Conservation (phyloP, 2,329 filamentous ascomycete genomes). For the Fusarium equiseti region DNA sequence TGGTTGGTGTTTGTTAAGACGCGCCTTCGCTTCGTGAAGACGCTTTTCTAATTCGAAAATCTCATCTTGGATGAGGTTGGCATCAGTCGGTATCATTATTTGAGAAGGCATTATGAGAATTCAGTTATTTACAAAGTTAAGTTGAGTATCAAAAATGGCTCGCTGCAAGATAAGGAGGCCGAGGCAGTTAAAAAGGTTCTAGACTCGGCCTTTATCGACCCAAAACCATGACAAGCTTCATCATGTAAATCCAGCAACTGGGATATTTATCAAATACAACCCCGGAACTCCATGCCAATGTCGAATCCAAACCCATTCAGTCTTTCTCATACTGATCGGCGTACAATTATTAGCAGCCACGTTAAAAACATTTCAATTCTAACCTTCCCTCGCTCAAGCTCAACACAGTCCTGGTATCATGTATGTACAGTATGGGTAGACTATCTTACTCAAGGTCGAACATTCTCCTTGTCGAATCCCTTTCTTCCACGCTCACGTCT, state of each 20-base stretch:
- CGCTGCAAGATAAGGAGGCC: slow-evolving; percentile 40
- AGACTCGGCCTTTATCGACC: slow-evolving; percentile 27
- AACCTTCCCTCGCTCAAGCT: slow-evolving; percentile 7
- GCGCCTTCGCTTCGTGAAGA: slow-evolving; percentile 60
- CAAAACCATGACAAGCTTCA: slow-evolving; percentile 36
- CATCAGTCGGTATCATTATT: slow-evolving; percentile 34
- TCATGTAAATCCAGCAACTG: slow-evolving; percentile 41
- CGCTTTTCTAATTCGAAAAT: slow-evolving; percentile 69
- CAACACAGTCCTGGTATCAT: slow-evolving; percentile 18
- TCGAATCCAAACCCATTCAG: slow-evolving; percentile 13
- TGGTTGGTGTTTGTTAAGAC: slow-evolving; percentile 53
- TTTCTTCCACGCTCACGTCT: slow-evolving; percentile 52
- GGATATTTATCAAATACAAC: slow-evolving; percentile 20
- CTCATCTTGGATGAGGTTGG: slow-evolving; percentile 61
- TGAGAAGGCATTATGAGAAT: slow-evolving; percentile 45
- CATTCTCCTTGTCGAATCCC: slow-evolving; percentile 64
- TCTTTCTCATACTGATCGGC: slow-evolving; percentile 5
- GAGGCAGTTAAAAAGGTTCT: slow-evolving; percentile 11
- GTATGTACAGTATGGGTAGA: slow-evolving; percentile 14
- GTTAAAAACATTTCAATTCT: slow-evolving; percentile 33
- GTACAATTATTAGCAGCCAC: slow-evolving; percentile 27
- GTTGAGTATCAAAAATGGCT: slow-evolving; percentile 31
- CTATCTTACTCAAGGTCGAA: slow-evolving; percentile 52
- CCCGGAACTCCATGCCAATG: slow-evolving; percentile 45
- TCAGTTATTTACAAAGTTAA: slow-evolving; percentile 13